Conservation (phyloP, 2,329 filamentous ascomycete species). For the Zelopaecilomyces penicillatus region DNA sequence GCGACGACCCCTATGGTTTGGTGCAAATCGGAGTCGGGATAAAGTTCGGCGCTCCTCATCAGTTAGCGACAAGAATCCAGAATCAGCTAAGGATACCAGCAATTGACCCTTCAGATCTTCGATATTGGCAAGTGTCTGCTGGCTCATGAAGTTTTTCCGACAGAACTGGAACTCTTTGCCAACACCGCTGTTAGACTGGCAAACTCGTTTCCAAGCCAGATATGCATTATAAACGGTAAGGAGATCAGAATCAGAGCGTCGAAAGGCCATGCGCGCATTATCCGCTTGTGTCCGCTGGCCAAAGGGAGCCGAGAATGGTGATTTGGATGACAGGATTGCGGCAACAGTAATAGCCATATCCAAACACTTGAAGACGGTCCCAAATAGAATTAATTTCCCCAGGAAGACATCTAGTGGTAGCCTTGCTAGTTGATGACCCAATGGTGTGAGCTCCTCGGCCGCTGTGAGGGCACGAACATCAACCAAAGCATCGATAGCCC, state of each 20-base stretch:
- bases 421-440: constrained; percentile 80
- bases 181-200: constrained; percentile 51
- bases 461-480: constrained; percentile 84
- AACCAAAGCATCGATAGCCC: constrained; percentile 85
- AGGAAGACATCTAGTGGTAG: constrained; percentile 90
- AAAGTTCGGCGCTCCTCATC: constrained; percentile 63
- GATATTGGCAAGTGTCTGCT: constrained; percentile 83
- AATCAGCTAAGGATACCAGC: constrained; percentile 74
- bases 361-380: constrained; percentile 79
- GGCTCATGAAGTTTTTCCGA: constrained; percentile 84
- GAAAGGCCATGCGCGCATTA: constrained; percentile 68
- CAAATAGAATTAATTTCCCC: constrained; percentile 83
- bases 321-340: constrained; percentile 89
- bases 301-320: constrained; percentile 82
- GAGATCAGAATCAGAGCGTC: constrained; percentile 81
- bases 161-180: constrained; percentile 83
- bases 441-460: constrained; percentile 73
- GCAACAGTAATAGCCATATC: constrained; percentile 89
- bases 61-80: constrained; percentile 70
- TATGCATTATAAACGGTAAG: constrained; percentile 94
- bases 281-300: constrained; percentile 77
- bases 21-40: constrained; percentile 57
- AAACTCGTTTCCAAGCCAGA: constrained; percentile 75
- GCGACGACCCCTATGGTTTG: constrained; percentile 41
- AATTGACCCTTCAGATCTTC: constrained; percentile 94